phyloP scores from a whole-genome alignment of 106 monocot species.

The Dendrobium nobile region DNA sequence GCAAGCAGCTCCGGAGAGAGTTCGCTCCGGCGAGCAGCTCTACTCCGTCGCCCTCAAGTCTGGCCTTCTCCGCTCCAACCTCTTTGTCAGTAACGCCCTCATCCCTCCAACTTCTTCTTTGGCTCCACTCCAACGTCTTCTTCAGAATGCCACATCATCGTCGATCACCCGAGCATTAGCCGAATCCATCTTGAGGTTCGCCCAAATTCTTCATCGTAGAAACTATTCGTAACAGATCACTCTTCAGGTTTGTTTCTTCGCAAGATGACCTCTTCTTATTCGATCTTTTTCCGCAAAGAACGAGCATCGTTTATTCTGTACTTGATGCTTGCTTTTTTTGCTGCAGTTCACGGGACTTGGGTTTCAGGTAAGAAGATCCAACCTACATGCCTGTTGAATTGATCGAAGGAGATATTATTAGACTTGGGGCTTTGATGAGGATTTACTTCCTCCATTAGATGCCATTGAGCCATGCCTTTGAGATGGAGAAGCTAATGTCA shows the following conservation, averaged over 20 bases:
- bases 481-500: slow-evolving; percentile 29
- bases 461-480: slow-evolving; percentile 15
- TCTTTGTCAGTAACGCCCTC: too few relatives aligned
- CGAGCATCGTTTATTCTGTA: background rate
- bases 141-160: slow-evolving; percentile 78
- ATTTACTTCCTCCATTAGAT: slow-evolving; percentile 49
- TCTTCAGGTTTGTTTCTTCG: slow-evolving; percentile 46
- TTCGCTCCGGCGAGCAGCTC: too few relatives aligned
- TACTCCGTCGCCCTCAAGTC: too few relatives aligned
- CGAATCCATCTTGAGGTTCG: slow-evolving; percentile 75
- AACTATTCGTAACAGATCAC: slow-evolving; percentile 47
- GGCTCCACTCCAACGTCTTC: too few relatives aligned
- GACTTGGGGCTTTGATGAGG: slow-evolving; percentile 51
- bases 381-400: slow-evolving; percentile 28
- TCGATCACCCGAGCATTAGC: slow-evolving; percentile 95
- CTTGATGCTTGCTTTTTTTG: background rate
- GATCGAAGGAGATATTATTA: slow-evolving; percentile 40
- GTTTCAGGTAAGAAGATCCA: slow-evolving; percentile 47
- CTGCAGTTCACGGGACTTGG: slow-evolving; percentile 64
- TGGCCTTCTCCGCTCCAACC: too few relatives aligned
- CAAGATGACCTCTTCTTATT: background rate
- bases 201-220: slow-evolving; percentile 16
- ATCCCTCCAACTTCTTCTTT: too few relatives aligned
- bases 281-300: background rate
- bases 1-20: too few relatives aligned